Evolutionary conservation across 1,284 basidiomycete species (phyloP), one percentile per base, ranked within the genome.

Genomic region (Schizophyllum commune): DNA sequence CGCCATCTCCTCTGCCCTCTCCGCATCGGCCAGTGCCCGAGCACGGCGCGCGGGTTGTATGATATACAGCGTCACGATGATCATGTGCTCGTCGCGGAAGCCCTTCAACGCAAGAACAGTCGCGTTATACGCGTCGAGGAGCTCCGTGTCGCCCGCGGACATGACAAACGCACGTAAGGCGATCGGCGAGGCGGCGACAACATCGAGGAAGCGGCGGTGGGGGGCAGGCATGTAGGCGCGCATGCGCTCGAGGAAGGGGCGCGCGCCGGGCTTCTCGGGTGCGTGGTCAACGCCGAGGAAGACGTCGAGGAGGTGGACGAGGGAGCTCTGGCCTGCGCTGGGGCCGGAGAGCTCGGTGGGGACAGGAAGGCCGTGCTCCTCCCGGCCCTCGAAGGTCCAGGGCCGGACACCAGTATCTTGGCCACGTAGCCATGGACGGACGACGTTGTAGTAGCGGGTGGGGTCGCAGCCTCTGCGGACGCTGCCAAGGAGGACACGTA

Each of bases 371-470:
- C 95, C 88, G 19, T 21, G 20, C 27, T 27, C 53, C 11, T 15
- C 53, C 72, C 91, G 97, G 33, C 88, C 76, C 96, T 96, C 99
- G 39, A 47, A 47, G 2, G 39, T 47, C 39, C 39, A 47, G 2
- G 39, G 39, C 6, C 82, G 74, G 0, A 83, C 83, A 61, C 79
- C 81, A 15, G 84, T 82, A 64, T 88, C 85, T 65, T 91, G 91
- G 19, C 95, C 96, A 54, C 88, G 85, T 75, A 88, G 97, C 96
- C 96, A 99, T 0, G 94, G 95, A 56, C 96, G 86, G 65, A 95
- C 87, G 58, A 88, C 79, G 83, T 91, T 93, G 74, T 96, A 96
- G 74, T 99, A 98, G 62, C 85, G 81, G 64, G 88, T 85, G 4
- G 96, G 96, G 68, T 94, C 91, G 70, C 94, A 92, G 22, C 79